Evolutionary conservation across 805 yeast genomes (phyloP), one percentile per base, ranked within the genome.

Genomic region (Spathaspora arborariae): DNA sequence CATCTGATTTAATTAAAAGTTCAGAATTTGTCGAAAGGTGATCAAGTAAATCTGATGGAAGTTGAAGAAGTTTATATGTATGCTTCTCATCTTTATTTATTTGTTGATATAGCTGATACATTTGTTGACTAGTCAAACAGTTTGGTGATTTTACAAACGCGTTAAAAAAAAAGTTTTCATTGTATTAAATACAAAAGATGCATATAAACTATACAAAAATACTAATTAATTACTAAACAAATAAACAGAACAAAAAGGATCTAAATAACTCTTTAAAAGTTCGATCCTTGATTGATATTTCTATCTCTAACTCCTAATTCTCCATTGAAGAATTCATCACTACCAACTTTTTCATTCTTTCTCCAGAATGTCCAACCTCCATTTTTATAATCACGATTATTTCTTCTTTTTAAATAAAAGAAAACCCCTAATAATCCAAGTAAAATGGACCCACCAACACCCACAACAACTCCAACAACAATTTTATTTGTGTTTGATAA

Each of bases 331-430:
- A 68, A 70, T 44, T 68, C 70, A 46, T 72, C 73, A 24, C 62
- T 64, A 26, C 63, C 61, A 18, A 65, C 69, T 59, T 72, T 70
- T 53, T 69, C 76, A 46, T 67, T 64, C 61, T 69, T 71, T 57
- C 76, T 65, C 77, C 77, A 72, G 64, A 72, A 72, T 2, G 77
- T 72, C 77, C 77, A 72, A 20, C 74, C 69, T 6, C 70, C 63
- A 39, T 55, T 57, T 26, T 63, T 65, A 26, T 54, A 51, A 20
- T 53, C 63, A 44, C 57, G 60, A 48, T 58, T 61, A 20, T 62
- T 55, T 57, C 70, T 68, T 51, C 57, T 64, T 58, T 62, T 69
- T 45, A 69, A 54, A 52, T 60, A 57, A 58, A 63, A 70, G 36
- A 70, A 57, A 16, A 68, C 54, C 0, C 60, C 70, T 2, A 63